A percentile compares a stretch with the other conserved stretches of the same genome.
These are phyloP conservation scores for Mycosarcoma maydis DNA, from an alignment of 1,284 basidiomycete species.

Conservation along the genomic window DNA sequence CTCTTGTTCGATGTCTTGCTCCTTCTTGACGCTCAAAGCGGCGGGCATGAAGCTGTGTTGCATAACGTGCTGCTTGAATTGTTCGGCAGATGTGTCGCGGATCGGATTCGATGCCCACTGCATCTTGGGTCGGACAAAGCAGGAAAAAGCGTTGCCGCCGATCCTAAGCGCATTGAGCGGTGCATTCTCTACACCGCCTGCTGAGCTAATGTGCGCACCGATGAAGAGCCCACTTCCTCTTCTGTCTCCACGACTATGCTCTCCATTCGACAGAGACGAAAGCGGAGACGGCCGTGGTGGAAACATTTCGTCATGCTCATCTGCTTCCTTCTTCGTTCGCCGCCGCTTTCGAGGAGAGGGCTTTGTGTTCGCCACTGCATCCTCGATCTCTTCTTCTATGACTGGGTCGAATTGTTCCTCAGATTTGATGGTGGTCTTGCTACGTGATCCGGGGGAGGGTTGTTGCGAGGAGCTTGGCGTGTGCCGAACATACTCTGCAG, in stretches of 20 bases:
- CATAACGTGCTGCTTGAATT: slow-evolving; percentile 23
- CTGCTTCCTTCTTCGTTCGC: slow-evolving; percentile 22
- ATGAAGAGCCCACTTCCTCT: slow-evolving; percentile 64
- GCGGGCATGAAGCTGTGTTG: slow-evolving; percentile 21
- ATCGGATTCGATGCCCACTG: slow-evolving; percentile 79
- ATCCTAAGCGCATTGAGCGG: slow-evolving; percentile 73
- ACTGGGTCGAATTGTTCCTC: not conserved
- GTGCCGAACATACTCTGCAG: not conserved
- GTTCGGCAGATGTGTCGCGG: slow-evolving; percentile 70
- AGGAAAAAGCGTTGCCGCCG: slow-evolving; percentile 82
- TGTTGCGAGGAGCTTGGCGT: not conserved
- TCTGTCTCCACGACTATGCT: slow-evolving; percentile 2
- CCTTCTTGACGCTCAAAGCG: not conserved
- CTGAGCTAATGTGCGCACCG: slow-evolving; percentile 83
- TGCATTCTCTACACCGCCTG: slow-evolving; percentile 80
- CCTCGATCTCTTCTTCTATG: not conserved
- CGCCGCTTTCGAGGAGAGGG: slow-evolving; percentile 8
- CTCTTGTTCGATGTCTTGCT: not conserved
- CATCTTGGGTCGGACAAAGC: slow-evolving; percentile 84
- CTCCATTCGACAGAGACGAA: not conserved
- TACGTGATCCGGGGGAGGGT: not conserved
- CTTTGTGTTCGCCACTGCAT: not conserved
- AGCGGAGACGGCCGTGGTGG: slow-evolving; percentile 15
- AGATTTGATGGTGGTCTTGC: not conserved
- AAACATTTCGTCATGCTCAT: slow-evolving; percentile 13